Percentiles rank a stretch among this genome's conserved stretches.
phyloP scores from a whole-genome alignment of 305 asterid genomes.

The Fraxinus platypoda region DNA sequence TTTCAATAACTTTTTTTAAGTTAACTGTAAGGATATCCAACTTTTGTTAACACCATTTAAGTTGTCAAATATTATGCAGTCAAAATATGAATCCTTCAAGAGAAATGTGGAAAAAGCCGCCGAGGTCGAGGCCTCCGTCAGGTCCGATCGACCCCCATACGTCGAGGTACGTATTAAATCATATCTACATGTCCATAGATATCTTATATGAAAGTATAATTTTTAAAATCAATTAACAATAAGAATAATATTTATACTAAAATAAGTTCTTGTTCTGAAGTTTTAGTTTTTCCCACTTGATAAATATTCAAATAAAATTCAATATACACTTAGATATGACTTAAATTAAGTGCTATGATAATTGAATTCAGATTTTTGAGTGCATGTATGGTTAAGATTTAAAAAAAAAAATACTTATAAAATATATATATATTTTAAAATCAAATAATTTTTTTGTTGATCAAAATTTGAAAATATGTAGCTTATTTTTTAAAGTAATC shows the following conservation, averaged over 20 bases:
- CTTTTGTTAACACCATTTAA: too few relatives aligned
- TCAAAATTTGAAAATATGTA: not conserved
- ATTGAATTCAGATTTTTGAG: not conserved
- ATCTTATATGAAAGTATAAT: not conserved
- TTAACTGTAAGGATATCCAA: not conserved
- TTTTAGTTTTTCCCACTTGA: not conserved
- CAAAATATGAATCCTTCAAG: constrained; percentile 57
- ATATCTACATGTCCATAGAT: not conserved
- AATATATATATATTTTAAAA: too few relatives aligned
- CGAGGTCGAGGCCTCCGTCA: constrained; percentile 47
- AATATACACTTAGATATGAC: not conserved
- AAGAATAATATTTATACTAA: not conserved
- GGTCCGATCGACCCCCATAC: constrained; percentile 56
- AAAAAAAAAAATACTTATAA: not conserved
- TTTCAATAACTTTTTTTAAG: not conserved
- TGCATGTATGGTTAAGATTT: not conserved
- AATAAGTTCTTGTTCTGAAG: not conserved
- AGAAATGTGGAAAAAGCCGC: constrained; percentile 73
- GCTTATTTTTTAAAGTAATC: not conserved
- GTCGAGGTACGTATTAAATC: constrained; percentile 48
- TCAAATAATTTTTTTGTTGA: not conserved
- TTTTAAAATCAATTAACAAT: not conserved
- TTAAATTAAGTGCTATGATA: not conserved
- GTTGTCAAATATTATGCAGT: constrained; percentile 29
- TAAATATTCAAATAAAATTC: too few relatives aligned